Base-by-base conservation (phyloP, 495 filamentous ascomycete species). In the Chaetomidium leptoderma region DNA sequence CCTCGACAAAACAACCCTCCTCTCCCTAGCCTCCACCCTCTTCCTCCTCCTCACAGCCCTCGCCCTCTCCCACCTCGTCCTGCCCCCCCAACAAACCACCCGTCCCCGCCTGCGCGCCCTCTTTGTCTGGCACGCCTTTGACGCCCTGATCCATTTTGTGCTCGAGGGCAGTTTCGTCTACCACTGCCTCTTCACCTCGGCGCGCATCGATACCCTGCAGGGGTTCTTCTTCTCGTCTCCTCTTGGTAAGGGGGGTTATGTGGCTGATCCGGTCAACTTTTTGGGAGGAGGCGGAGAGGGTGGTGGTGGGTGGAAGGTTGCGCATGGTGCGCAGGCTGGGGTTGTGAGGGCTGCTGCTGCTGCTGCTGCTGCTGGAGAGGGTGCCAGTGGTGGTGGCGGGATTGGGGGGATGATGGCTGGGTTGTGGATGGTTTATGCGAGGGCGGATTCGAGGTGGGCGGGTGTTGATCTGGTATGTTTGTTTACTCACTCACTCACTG, bases 51-150 rank as follows among this genome's bases (percentile, higher is more conserved):
- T 57, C 36, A 60, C 69, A 50, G 75, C 81, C 30, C 77, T 79
- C 62, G 57, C 55, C 39, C 55, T 78, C 43, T 82, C 82, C 6
- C 65, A 74, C 21, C 49, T 50, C 23, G 58, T n/a, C n/a, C n/a
- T 69, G 13, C 78, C 84, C 30, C 66, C 73, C 19, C 60, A 64
- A 8, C 57, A 27, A 4, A 54, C 60, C 2, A 73, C 78, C 26
- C 58, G 71, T 1, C 36, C 26, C 0, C 55, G 66, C 63, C 61
- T 73, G 61, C 89, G 91, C 60, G 66, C 86, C 64, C 84, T 97
- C 59, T 96, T 95, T 80, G 83, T 91, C 77, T 97, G 92, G 92
- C 92, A 96, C 78, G 78, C 85, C 60, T 96, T 96, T 76, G 90
- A 96, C 72, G 85, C 86, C 45, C 82, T 97, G 19, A 90, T 90